Base-by-base conservation (phyloP, 495 filamentous ascomycete species). In the Durotheca rogersii region DNA sequence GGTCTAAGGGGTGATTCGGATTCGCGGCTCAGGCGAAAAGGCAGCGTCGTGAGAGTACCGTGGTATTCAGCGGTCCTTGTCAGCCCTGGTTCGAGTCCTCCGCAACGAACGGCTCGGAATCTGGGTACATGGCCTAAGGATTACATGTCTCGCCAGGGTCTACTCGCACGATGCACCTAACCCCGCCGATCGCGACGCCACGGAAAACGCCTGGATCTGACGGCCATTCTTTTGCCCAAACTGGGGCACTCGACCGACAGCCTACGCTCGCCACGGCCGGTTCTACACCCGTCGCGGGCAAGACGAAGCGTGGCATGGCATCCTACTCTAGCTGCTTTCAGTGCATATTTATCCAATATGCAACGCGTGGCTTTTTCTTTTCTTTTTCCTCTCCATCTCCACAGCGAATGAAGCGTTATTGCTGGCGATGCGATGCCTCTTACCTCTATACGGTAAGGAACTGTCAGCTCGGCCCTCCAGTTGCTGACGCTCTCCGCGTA, bases 391-490 rank as follows among this genome's bases (percentile, higher is more conserved):
- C n/a, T n/a, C 25, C 37, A 38, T 16, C 25, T 5, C 21, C 33
- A 15, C 15, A 16, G 39, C 43, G 20, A 43, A 48, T 33, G 50
- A 51, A 23, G 48, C 35, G 34, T 46, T 58, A 58, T 58, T 58
- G 15, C 50, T 50, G 45, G 45, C n/a, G n/a, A n/a, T n/a, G 50
- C 46, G 32, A 42, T 27, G 23, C 1, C 19, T 20, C 23, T 41
- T n/a, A n/a, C n/a, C 56, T 59, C 21, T 31, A 59, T 50, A 45
- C 23, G 50, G 56, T 42, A 59, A 53, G 43, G 35, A 34, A 36
- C 56, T 21, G 56, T 59, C 45, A 59, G 56, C 50, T 46, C 56
- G 51, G 50, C 56, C 44, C 47, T 59, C 56, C 56, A 59, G 50
- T 59, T 59, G 56, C 56, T 59, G 50, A 59, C 56, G 56, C 56